Evolutionary conservation across 1,284 basidiomycete species (phyloP).

Genomic region (Stereum hirsutum): DNA sequence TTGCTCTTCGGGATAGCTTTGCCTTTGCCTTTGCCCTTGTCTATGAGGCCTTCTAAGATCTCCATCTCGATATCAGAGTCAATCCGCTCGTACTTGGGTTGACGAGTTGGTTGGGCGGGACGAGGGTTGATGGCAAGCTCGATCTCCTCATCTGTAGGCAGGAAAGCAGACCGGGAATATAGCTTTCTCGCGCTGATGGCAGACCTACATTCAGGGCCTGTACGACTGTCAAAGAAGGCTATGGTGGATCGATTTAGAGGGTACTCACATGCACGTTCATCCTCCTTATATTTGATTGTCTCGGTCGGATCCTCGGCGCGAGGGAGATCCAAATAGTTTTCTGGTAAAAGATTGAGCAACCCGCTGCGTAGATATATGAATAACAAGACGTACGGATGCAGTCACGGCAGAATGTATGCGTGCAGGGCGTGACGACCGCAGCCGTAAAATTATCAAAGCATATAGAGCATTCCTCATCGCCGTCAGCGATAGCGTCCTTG

Average conservation of each 20-base stretch:
- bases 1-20: conserved; percentile 11
- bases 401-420: conserved; percentile 41
- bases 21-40: conserved; percentile 18
- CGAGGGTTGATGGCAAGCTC: conserved; percentile 1
- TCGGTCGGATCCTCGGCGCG: conserved; percentile 22
- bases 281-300: conserved; percentile 19
- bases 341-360: conserved; percentile 15
- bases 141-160: conserved; percentile 38
- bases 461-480: conserved; percentile 45
- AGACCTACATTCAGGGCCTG: conserved; percentile 42
- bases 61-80: conserved; percentile 12
- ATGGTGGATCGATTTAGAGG: neutral
- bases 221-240: neutral
- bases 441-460: conserved; percentile 40
- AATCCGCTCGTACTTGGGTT: neutral
- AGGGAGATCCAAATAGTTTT: conserved; percentile 28
- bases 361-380: conserved; percentile 2
- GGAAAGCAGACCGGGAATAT: conserved; percentile 38
- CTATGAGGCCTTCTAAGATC: conserved; percentile 15
- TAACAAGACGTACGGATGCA: conserved; percentile 32
- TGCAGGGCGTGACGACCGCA: conserved; percentile 37
- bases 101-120: neutral
- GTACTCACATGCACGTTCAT: conserved; percentile 36
- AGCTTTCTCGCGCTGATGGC: conserved; percentile 30
- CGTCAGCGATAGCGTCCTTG: conserved; percentile 33